These are phyloP conservation scores for Blechomonas ayalai DNA, from an alignment of 208 protist species.

Conservation along the genomic window DNA sequence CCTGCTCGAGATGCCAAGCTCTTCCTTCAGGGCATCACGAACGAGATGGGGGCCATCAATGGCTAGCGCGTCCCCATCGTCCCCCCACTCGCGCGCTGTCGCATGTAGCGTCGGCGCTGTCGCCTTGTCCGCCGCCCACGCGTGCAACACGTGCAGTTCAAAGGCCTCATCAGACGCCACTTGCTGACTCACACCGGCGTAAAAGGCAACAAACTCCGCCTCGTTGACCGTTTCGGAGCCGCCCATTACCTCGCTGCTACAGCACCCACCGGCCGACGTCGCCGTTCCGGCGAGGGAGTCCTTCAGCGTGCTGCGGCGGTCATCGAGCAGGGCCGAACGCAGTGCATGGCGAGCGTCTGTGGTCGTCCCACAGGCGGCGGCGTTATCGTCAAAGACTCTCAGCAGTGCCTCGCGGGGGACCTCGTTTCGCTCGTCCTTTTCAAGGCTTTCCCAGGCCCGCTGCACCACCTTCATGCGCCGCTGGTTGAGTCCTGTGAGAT, in stretches of 20 bases:
- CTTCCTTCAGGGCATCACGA: slow-evolving; percentile 45
- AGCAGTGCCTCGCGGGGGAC: slow-evolving; percentile 29
- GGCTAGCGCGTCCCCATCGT: slow-evolving; percentile 55
- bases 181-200: slow-evolving; percentile 51
- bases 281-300: neutral
- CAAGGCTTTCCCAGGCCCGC: slow-evolving; percentile 48
- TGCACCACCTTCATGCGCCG: slow-evolving; percentile 57
- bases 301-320: slow-evolving; percentile 3
- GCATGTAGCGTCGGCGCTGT: slow-evolving; percentile 42
- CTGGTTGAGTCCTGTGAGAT: slow-evolving; percentile 68
- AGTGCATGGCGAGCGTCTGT: slow-evolving; percentile 7
- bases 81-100: slow-evolving; percentile 67
- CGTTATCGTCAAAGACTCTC: slow-evolving; percentile 11
- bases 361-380: slow-evolving; percentile 2
- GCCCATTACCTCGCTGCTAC: neutral
- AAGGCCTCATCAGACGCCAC: slow-evolving; percentile 66
- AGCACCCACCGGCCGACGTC: neutral
- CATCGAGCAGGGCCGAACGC: neutral
- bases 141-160: slow-evolving; percentile 45
- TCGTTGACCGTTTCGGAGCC: slow-evolving; percentile 15
- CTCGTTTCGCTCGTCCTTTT: slow-evolving; percentile 23
- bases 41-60: slow-evolving; percentile 46
- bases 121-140: slow-evolving; percentile 61
- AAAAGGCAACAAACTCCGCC: slow-evolving; percentile 72
- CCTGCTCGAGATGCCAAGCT: slow-evolving; percentile 43